These are phyloP conservation scores for Aspergillus ruber DNA, from an alignment of 2,329 filamentous ascomycete genomes.

Conservation along the genomic window DNA sequence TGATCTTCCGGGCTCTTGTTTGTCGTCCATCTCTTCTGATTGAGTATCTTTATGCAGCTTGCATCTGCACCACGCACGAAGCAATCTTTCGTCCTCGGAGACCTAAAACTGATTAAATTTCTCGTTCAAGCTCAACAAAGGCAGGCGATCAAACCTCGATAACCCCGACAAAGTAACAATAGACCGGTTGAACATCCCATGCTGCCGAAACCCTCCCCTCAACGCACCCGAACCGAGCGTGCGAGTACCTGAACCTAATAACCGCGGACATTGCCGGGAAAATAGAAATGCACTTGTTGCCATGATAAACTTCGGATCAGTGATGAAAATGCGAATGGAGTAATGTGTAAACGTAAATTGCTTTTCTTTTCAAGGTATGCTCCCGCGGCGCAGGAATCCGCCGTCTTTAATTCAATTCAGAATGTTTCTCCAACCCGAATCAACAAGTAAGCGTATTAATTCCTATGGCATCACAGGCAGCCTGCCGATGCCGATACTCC, in stretches of 20 bases:
- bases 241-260: neutral
- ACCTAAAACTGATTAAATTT: neutral
- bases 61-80: neutral
- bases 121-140: neutral
- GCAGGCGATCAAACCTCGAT: neutral
- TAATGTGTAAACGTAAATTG: neutral
- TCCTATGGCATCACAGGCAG: neutral
- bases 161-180: neutral
- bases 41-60: neutral
- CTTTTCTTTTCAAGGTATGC: neutral
- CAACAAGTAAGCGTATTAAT: neutral
- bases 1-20: conserved; percentile 17
- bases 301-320: conserved; percentile 6
- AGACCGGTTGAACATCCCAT: neutral
- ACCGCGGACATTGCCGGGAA: conserved; percentile 5
- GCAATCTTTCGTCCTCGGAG: conserved; percentile 1
- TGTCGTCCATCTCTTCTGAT: conserved; percentile 17
- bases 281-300: conserved; percentile 6
- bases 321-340: neutral
- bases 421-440: neutral
- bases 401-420: neutral
- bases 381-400: neutral
- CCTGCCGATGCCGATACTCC: neutral
- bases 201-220: neutral
- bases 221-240: neutral